phyloP scores from a whole-genome alignment of 495 filamentous ascomycete genomes.

The Lentithecium fluviatile region DNA sequence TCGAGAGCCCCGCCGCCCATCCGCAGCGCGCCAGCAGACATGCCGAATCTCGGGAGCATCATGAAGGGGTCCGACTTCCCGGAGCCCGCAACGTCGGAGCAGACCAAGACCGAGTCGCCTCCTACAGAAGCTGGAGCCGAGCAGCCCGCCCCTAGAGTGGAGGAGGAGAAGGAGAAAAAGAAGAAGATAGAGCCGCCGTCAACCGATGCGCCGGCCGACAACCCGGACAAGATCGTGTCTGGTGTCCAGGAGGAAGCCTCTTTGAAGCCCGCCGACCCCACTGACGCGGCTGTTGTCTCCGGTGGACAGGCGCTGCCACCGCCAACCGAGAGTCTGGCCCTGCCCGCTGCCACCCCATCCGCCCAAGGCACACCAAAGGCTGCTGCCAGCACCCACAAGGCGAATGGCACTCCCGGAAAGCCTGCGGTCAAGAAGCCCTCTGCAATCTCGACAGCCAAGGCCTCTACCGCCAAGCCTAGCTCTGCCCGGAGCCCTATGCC shows the following conservation, averaged over 20 bases:
- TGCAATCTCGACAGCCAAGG: slow-evolving; percentile 48
- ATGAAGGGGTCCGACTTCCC: slow-evolving; percentile 37
- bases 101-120: background rate
- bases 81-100: slow-evolving; percentile 14
- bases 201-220: slow-evolving; percentile 39
- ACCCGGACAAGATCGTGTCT: slow-evolving; percentile 44
- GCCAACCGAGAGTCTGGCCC: slow-evolving; percentile 14
- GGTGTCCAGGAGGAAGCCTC: slow-evolving; percentile 41
- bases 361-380: slow-evolving; percentile 6
- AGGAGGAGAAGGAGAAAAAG: slow-evolving; percentile 6
- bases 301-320: slow-evolving; percentile 41
- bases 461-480: slow-evolving; percentile 32
- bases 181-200: background rate
- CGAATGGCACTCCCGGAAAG: slow-evolving; percentile 21
- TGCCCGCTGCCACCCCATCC: background rate
- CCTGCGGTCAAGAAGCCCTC: slow-evolving; percentile 50
- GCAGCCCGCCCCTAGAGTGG: background rate
- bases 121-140: background rate
- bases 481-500: slow-evolving; percentile 33
- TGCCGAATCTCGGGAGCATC: slow-evolving; percentile 36
- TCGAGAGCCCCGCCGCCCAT: slow-evolving; percentile 27
- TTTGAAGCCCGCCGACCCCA: slow-evolving; percentile 43
- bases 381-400: slow-evolving; percentile 1
- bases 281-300: slow-evolving; percentile 41
- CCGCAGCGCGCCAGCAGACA: slow-evolving; percentile 12